A percentile compares a stretch with the other conserved stretches of the same genome.
phyloP scores from a whole-genome alignment of 2,329 filamentous ascomycete genomes.

The Neonectria hederae region DNA sequence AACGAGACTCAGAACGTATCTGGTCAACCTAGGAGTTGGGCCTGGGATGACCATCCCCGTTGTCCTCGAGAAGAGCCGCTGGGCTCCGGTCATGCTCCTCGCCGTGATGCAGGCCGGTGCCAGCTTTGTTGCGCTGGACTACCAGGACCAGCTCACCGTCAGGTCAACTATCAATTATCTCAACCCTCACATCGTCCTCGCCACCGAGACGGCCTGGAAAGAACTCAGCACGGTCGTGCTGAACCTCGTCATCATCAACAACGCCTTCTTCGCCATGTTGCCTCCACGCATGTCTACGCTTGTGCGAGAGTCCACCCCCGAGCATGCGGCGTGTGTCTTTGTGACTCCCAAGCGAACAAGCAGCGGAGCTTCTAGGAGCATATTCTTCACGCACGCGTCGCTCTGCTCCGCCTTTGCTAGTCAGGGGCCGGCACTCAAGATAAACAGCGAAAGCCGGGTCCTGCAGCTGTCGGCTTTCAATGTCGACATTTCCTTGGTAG shows the following conservation, averaged over 20 bases:
- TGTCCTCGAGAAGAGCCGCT: slow-evolving; percentile 74
- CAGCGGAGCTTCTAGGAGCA: slow-evolving; percentile 59
- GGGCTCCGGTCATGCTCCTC: slow-evolving; percentile 75
- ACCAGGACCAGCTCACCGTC: slow-evolving; percentile 53
- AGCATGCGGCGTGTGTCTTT: slow-evolving; percentile 68
- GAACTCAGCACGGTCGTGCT: slow-evolving; percentile 52
- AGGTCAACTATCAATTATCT: slow-evolving; percentile 55
- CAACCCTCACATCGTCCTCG: slow-evolving; percentile 55
- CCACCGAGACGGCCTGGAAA: slow-evolving; percentile 53
- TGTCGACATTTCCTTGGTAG: slow-evolving; percentile 62
- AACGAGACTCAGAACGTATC: slow-evolving; percentile 52
- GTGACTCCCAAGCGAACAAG: slow-evolving; percentile 62
- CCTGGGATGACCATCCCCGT: slow-evolving; percentile 70
- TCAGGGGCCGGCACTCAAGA: slow-evolving; percentile 60
- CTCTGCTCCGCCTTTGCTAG: slow-evolving; percentile 64
- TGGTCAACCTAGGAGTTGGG: slow-evolving; percentile 61
- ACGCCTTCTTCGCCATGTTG: slow-evolving; percentile 51
- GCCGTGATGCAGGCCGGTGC: slow-evolving; percentile 70
- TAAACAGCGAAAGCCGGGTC: slow-evolving; percentile 62
- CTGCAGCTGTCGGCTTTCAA: slow-evolving; percentile 64
- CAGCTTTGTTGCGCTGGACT: slow-evolving; percentile 61
- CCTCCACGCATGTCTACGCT: slow-evolving; percentile 43
- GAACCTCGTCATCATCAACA: slow-evolving; percentile 54
- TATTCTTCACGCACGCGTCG: slow-evolving; percentile 69
- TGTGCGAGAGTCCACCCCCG: slow-evolving; percentile 48